Evolutionary conservation across 2,329 filamentous ascomycete species (phyloP).

Genomic region (Sclerotinia spermophila): DNA sequence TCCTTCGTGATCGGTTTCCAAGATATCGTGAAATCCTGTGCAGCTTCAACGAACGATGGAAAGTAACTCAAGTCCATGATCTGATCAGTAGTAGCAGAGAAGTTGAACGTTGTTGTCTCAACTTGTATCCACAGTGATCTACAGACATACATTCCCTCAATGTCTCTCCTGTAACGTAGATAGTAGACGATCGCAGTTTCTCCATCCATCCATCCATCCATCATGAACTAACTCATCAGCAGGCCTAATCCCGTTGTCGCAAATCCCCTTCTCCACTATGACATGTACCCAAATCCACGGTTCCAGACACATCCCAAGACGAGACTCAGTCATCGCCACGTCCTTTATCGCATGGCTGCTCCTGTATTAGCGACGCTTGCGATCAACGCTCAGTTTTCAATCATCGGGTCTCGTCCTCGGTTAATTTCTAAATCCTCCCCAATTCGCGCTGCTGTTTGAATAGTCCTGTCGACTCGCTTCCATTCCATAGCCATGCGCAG

Average conservation of each 20-base stretch:
- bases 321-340: not conserved
- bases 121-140: not conserved
- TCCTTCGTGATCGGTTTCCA: not conserved
- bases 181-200: not conserved
- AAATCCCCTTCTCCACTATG: not conserved
- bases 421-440: no score
- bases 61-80: not conserved
- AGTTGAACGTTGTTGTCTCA: not conserved
- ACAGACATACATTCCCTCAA: not conserved
- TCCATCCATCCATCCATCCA: constrained; percentile 1
- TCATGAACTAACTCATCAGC: not conserved
- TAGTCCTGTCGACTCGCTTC: not conserved
- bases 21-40: not conserved
- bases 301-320: not conserved
- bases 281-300: not conserved
- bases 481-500: not conserved
- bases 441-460: no score
- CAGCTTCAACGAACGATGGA: not conserved
- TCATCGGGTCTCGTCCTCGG: not conserved
- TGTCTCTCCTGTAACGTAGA: not conserved
- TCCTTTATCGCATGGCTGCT: not conserved
- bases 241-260: not conserved
- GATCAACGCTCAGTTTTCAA: not conserved
- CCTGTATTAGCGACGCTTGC: not conserved
- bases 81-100: not conserved